Evolutionary conservation across 176 grass and related monocot genomes (phyloP).

Genomic region (Pharus latifolius): DNA sequence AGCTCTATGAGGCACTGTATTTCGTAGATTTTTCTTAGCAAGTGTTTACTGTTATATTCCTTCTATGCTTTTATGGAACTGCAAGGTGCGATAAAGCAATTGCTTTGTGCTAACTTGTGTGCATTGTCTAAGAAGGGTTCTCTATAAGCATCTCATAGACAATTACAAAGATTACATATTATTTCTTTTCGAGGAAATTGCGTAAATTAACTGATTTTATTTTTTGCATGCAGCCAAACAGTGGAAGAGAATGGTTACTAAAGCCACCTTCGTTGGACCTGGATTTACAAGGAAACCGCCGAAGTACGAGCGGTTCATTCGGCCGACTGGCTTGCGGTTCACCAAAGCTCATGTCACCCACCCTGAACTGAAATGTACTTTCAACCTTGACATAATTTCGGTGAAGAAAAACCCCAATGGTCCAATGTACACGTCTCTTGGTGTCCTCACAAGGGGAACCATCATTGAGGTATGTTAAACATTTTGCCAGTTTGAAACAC

Average conservation of each 20-base stretch:
- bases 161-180: no score
- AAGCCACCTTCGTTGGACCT: slow-evolving; percentile 70
- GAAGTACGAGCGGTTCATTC: slow-evolving; percentile 78
- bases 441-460: slow-evolving; percentile 63
- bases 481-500: neutral
- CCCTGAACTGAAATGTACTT: slow-evolving; percentile 75
- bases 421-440: slow-evolving; percentile 77
- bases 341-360: slow-evolving; percentile 72
- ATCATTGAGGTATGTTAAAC: slow-evolving; percentile 54
- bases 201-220: no score
- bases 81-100: neutral
- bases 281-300: slow-evolving; percentile 82
- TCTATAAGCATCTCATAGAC: no score
- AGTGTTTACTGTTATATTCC: neutral
- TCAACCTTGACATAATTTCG: slow-evolving; percentile 81
- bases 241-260: slow-evolving; percentile 92
- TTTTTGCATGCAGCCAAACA: slow-evolving; percentile 52
- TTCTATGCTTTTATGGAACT: neutral
- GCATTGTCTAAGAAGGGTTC: no score
- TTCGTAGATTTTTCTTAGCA: no score
- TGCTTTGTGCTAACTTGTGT: neutral
- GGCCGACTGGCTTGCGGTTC: slow-evolving; percentile 64
- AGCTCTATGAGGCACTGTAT: no score
- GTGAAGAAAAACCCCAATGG: slow-evolving; percentile 82
- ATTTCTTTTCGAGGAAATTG: no score